phyloP scores from a whole-genome alignment of 2,329 filamentous ascomycete genomes.

The Colletotrichum higginsianum region DNA sequence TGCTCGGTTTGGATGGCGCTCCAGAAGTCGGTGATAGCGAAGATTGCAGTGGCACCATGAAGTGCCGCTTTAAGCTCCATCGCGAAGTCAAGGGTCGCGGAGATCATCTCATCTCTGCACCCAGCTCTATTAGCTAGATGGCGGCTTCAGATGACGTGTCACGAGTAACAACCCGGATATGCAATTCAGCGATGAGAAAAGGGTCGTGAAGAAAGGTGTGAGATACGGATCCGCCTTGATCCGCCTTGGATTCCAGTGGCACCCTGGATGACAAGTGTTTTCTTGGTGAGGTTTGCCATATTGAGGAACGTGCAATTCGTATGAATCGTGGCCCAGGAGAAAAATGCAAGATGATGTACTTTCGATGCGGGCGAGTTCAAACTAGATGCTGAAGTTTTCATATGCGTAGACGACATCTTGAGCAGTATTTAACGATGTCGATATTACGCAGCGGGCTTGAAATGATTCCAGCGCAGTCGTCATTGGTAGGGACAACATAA shows the following conservation, averaged over 20 bases:
- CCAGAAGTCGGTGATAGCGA: conserved; percentile 71
- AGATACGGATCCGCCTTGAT: not conserved
- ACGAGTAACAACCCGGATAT: conserved; percentile 63
- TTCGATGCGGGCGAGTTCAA: too few species aligned
- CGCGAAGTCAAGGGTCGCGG: conserved; percentile 60
- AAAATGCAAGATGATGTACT: too few species aligned
- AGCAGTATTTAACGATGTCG: too few species aligned
- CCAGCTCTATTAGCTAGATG: conserved; percentile 55
- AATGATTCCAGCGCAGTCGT: too few species aligned
- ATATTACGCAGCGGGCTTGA: too few species aligned
- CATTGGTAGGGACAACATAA: too few species aligned
- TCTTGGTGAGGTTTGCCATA: not conserved
- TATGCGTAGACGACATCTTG: too few species aligned
- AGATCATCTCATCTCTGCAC: conserved; percentile 59
- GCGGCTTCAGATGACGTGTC: conserved; percentile 58
- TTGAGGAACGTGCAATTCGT: not conserved
- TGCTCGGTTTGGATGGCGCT: conserved; percentile 61
- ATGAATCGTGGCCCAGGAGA: too few species aligned
- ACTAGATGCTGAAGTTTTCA: too few species aligned
- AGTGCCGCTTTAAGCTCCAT: conserved; percentile 58
- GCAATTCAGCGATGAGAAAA: conserved; percentile 2
- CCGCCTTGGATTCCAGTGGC: conserved; percentile 21
- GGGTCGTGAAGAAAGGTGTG: conserved; percentile 3
- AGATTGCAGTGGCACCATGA: conserved; percentile 63
- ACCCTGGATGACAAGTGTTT: conserved; percentile 20